phyloP scores from a whole-genome alignment of 495 filamentous ascomycete genomes.

The Pseudoneurospora amorphoporcata region DNA sequence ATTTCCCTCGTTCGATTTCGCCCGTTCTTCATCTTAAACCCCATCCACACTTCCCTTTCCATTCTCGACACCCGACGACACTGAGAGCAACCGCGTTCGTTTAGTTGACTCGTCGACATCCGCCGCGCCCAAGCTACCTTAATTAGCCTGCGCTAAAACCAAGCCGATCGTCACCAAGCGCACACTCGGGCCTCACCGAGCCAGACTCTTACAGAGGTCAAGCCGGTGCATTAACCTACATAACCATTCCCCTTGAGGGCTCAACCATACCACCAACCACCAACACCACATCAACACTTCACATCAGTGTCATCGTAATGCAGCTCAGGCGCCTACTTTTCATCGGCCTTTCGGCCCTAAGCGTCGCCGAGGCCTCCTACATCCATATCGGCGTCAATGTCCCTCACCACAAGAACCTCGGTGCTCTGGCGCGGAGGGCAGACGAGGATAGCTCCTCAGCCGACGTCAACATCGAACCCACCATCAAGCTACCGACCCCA shows the following conservation, averaged over 20 bases:
- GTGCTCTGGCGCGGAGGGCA: constrained; percentile 2
- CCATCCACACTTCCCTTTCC: background rate
- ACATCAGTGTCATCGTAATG: constrained; percentile 27
- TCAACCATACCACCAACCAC: background rate
- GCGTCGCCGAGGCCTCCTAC: constrained; percentile 31
- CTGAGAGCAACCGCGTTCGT: background rate
- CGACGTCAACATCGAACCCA: background rate
- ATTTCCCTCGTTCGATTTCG: background rate
- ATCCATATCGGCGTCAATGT: constrained; percentile 12
- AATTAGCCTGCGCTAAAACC: background rate
- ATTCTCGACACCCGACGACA: background rate
- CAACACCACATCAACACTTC: background rate
- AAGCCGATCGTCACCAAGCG: background rate
- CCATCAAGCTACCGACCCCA: background rate
- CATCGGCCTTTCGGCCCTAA: constrained; percentile 29
- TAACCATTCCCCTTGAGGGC: background rate
- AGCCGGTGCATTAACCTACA: background rate
- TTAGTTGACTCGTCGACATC: background rate
- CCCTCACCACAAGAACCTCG: background rate
- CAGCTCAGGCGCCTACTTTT: constrained; percentile 26
- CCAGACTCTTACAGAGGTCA: background rate
- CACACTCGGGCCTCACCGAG: background rate
- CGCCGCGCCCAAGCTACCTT: background rate
- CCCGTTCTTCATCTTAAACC: background rate
- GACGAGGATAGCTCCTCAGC: constrained; percentile 5